These are phyloP conservation scores for Chlorophyllum brunneum DNA, from an alignment of 768 basidiomycete species.

Conservation along the genomic window DNA sequence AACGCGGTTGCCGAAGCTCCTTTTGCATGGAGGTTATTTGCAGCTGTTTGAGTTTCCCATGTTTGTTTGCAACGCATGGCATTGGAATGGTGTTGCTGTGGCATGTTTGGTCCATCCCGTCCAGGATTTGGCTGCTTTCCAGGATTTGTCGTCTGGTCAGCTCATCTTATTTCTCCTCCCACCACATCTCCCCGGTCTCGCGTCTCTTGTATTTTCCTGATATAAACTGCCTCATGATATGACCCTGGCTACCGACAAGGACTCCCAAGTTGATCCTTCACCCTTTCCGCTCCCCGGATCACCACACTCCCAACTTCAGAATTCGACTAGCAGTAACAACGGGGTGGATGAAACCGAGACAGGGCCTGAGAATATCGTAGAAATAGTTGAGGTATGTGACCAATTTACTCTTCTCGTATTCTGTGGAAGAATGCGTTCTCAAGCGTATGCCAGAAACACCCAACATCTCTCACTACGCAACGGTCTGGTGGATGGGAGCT, in stretches of 20 bases:
- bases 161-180: slow-evolving; percentile 22
- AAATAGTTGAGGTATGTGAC: neutral
- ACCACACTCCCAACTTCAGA: slow-evolving; percentile 1
- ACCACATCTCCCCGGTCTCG: slow-evolving; percentile 22
- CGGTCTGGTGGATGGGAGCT: neutral
- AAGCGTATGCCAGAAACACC: slow-evolving; percentile 1
- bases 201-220: slow-evolving; percentile 24
- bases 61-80: slow-evolving; percentile 38
- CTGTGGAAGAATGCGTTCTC: neutral
- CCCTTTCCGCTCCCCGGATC: slow-evolving; percentile 14
- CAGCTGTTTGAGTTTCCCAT: slow-evolving; percentile 16
- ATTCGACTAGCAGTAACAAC: neutral
- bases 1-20: neutral
- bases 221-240: slow-evolving; percentile 8
- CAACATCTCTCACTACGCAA: neutral
- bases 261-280: slow-evolving; percentile 17
- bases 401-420: neutral
- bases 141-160: slow-evolving; percentile 26
- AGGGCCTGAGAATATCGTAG: slow-evolving; percentile 30
- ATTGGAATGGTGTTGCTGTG: slow-evolving; percentile 37
- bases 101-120: slow-evolving; percentile 29
- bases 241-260: slow-evolving; percentile 10
- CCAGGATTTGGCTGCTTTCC: slow-evolving; percentile 30
- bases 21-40: neutral
- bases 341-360: slow-evolving; percentile 12